Percentiles rank a stretch among this genome's conserved stretches.
These are phyloP conservation scores for Rhizophora apiculata DNA, from an alignment of 345 rosid genomes.

Conservation along the genomic window DNA sequence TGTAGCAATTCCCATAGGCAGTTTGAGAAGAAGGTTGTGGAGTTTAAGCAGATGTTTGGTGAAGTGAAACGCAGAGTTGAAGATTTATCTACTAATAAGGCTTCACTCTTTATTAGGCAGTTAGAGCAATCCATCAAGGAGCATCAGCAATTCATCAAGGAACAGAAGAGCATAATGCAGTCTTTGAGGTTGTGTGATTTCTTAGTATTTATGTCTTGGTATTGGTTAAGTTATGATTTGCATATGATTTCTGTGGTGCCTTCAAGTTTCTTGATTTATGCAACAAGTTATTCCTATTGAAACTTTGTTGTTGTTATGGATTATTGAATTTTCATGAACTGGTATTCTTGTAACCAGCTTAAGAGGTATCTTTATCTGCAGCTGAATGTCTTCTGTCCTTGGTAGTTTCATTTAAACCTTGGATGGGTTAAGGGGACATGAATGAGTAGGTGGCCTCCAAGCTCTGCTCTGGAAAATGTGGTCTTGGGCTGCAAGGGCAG, in stretches of 20 bases:
- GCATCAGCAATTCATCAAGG: slow-evolving; percentile 56
- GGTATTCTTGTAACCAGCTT: not conserved
- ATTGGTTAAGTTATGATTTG: too few species aligned
- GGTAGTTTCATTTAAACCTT: too few species aligned
- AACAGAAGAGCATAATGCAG: slow-evolving; percentile 92
- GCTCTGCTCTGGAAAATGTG: too few species aligned
- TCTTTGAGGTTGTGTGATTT: slow-evolving; percentile 71
- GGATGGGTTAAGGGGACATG: too few species aligned
- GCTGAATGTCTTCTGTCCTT: too few species aligned
- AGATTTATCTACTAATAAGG: slow-evolving; percentile 59
- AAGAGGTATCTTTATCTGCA: too few species aligned
- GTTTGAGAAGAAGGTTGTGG: slow-evolving; percentile 84
- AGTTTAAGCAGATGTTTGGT: slow-evolving; percentile 74
- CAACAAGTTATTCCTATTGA: not conserved
- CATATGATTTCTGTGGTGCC: too few species aligned
- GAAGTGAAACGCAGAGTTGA: slow-evolving; percentile 73
- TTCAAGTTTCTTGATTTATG: not conserved
- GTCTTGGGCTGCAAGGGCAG: too few species aligned
- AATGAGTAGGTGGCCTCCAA: too few species aligned
- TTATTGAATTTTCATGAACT: not conserved
- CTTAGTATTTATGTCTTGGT: not conserved
- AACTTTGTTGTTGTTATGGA: not conserved
- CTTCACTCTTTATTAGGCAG: slow-evolving; percentile 46
- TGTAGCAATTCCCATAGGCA: slow-evolving; percentile 75
- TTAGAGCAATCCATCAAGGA: slow-evolving; percentile 64